Evolutionary conservation across 192 early-diverging fungal species (phyloP).

Genomic region (Chytriomyces sp.): DNA sequence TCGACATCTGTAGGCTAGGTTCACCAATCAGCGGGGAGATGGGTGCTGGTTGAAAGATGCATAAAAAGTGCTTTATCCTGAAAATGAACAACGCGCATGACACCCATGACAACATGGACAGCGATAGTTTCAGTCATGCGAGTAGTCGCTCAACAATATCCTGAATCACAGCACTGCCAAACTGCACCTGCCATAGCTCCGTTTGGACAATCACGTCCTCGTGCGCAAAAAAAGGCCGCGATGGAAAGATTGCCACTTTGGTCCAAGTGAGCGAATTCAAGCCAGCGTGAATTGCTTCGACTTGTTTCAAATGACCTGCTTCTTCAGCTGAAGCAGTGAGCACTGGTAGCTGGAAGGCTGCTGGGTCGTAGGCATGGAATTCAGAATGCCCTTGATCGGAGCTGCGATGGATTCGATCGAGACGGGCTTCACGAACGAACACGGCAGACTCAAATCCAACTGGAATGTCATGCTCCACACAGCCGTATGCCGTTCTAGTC

Average conservation of each 20-base stretch:
- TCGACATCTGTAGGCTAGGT: too few species aligned
- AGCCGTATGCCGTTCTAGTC: slow-evolving; percentile 6
- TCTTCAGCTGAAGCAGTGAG: neutral
- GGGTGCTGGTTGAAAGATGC: too few species aligned
- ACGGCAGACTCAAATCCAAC: slow-evolving; percentile 18
- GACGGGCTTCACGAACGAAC: neutral
- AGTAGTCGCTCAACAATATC: slow-evolving; percentile 14
- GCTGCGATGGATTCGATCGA: neutral
- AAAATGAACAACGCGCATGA: too few species aligned
- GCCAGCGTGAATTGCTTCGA: neutral
- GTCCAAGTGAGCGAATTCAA: slow-evolving; percentile 24
- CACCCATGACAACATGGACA: too few species aligned
- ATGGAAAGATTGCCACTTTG: slow-evolving; percentile 7
- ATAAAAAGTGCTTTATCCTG: too few species aligned
- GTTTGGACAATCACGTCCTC: slow-evolving; percentile 14
- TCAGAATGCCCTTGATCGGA: neutral
- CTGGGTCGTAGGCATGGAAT: neutral
- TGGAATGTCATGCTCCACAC: neutral
- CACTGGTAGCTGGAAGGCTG: neutral
- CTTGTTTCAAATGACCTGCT: neutral
- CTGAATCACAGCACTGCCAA: slow-evolving; percentile 25
- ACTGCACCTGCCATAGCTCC: slow-evolving; percentile 1
- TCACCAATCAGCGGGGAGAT: too few species aligned
- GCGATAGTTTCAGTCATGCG: neutral
- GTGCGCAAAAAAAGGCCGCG: slow-evolving; percentile 14